phyloP scores from a whole-genome alignment of 768 basidiomycete genomes.

The Tricholoma furcatifolium region DNA sequence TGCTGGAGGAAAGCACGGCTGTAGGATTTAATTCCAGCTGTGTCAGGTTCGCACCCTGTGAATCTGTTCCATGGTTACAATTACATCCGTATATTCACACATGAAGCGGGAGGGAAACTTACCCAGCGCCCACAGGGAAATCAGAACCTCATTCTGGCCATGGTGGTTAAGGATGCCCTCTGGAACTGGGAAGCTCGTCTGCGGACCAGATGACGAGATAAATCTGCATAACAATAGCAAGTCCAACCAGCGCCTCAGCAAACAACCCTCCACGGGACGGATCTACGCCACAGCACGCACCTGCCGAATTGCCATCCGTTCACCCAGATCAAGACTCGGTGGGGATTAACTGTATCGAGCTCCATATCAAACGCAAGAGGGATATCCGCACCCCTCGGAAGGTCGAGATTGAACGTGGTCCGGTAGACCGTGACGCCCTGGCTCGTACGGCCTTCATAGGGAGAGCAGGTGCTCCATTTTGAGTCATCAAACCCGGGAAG shows the following conservation, averaged over 20 bases:
- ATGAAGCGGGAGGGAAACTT: conserved; percentile 3
- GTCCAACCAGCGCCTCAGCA: background rate
- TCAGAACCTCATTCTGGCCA: conserved; percentile 31
- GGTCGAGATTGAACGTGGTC: conserved; percentile 53
- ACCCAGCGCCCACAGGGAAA: conserved; percentile 36
- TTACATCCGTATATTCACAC: background rate
- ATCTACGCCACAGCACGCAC: conserved; percentile 24
- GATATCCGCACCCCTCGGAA: conserved; percentile 51
- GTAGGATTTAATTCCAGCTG: conserved; percentile 29
- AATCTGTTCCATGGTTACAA: conserved; percentile 15
- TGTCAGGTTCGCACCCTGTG: conserved; percentile 26
- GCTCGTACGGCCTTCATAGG: conserved; percentile 42
- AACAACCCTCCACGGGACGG: background rate
- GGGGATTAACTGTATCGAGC: conserved; percentile 42
- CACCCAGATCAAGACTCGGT: conserved; percentile 64
- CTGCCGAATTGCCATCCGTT: conserved; percentile 79
- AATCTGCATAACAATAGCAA: conserved; percentile 26
- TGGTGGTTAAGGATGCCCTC: conserved; percentile 37
- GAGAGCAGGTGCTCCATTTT: conserved; percentile 46
- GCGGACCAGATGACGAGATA: conserved; percentile 39
- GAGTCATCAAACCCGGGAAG: conserved; percentile 59
- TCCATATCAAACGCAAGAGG: conserved; percentile 62
- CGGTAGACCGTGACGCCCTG: conserved; percentile 67
- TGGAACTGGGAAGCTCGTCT: conserved; percentile 44
- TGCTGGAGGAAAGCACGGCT: conserved; percentile 27